Base-by-base conservation (phyloP, 2,329 filamentous ascomycete species). In the Aspergillus tanneri region DNA sequence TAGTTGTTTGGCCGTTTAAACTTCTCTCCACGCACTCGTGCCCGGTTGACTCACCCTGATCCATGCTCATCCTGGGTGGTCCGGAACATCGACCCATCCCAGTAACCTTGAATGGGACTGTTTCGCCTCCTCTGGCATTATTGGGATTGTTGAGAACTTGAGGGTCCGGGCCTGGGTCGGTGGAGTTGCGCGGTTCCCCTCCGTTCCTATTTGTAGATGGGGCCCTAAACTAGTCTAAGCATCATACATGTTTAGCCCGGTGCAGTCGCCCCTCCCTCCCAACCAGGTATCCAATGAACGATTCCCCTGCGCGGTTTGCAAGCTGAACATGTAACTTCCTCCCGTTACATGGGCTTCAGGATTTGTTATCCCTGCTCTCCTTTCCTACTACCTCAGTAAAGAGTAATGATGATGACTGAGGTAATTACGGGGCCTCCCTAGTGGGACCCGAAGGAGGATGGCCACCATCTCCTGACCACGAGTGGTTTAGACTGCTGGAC, bases 141-240 rank as follows among this genome's bases (percentile, higher is more conserved):
- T 41, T 24, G 37, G 22, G 28, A 37, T 14, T 28, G 21, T 32
- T 39, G 19, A 39, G 19, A 14, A 22, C 40, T 40, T 27, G 25
- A 30, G 32, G 40, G 45, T 24, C 39, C 41, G 35, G 47, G 22
- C 47, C 47, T 39, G 41, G n/a, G 39, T 43, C 43, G 38, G 32
- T 50, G 24, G 34, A 36, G 34, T 19, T 43, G 32, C 37, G 21
- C 30, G 22, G 34, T 50, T 46, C 43, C 52, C 48, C 47, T 46
- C 50, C 23, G 49, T 53, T 55, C 53, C 53, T 58, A 56, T 53
- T 57, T 58, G 55, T 49, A 53, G 50, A 45, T 47, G 49, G 46
- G n/a, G 43, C 49, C 49, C 48, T 52, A 34, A 50, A 52, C 55
- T 51, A 52, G 52, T 57, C 49, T 50, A 53, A 47, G 54, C 54